phyloP scores from a whole-genome alignment of 1,139 yeast genomes.

The Pichia cactophila region DNA sequence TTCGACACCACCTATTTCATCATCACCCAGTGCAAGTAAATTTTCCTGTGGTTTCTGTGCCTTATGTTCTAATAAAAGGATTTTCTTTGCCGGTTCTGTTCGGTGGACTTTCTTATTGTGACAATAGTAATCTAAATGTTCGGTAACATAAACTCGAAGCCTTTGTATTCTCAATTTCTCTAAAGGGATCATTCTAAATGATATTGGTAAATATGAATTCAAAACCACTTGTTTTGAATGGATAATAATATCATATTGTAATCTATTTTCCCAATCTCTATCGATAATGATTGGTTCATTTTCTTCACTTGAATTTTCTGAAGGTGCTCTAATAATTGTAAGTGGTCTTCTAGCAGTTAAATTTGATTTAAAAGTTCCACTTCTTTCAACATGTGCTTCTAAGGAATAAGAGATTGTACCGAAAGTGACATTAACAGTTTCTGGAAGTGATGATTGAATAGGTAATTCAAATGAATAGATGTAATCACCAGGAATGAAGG shows the following conservation, averaged over 20 bases:
- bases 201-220: constrained; percentile 76
- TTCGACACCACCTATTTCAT: constrained; percentile 49
- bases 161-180: constrained; percentile 86
- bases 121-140: constrained; percentile 84
- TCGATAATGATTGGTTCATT: constrained; percentile 89
- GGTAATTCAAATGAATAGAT: constrained; percentile 88
- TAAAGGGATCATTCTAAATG: constrained; percentile 75
- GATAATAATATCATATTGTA: constrained; percentile 81
- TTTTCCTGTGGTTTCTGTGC: constrained; percentile 44
- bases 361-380: constrained; percentile 80
- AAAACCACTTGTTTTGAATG: constrained; percentile 83
- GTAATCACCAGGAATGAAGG: constrained; percentile 76
- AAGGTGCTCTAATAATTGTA: constrained; percentile 63
- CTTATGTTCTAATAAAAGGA: constrained; percentile 68
- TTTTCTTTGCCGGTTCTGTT: constrained; percentile 81
- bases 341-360: constrained; percentile 59
- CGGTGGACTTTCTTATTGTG: constrained; percentile 81
- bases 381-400: constrained; percentile 62
- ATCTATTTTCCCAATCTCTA: constrained; percentile 89
- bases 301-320: constrained; percentile 74
- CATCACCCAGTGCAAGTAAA: constrained; percentile 30
- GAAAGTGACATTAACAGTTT: constrained; percentile 67
- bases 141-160: constrained; percentile 76
- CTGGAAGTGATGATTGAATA: constrained; percentile 76
- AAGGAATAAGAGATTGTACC: constrained; percentile 69